Percentiles rank a stretch among this genome's conserved stretches.
These are phyloP conservation scores for Ricinus communis DNA, from an alignment of 345 rosid species.

Conservation along the genomic window DNA sequence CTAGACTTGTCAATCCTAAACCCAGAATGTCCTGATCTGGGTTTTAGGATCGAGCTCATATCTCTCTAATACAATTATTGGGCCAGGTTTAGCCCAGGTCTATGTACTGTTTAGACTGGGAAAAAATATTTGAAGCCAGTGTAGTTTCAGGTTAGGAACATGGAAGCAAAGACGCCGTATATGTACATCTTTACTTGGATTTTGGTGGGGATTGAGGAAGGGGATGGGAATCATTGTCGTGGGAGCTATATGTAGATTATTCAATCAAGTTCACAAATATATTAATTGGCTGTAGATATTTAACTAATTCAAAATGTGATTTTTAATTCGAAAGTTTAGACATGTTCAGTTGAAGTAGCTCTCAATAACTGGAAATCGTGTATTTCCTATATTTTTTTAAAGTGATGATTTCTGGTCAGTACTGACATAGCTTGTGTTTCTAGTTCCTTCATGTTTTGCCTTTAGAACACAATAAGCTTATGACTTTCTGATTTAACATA, in stretches of 20 bases:
- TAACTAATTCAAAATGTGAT: no score
- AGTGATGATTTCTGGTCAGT: no score
- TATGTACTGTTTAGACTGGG: neutral
- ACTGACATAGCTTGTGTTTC: no score
- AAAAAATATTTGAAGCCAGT: neutral
- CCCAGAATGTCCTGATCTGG: neutral
- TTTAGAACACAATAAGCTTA: neutral
- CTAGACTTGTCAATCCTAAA: neutral
- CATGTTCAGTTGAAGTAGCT: no score
- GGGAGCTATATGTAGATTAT: neutral
- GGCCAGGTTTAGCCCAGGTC: conserved; percentile 5
- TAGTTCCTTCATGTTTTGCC: no score
- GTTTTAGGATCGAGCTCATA: neutral
- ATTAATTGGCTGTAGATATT: neutral
- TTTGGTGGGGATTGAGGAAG: neutral
- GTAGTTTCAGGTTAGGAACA: no score
- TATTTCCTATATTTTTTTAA: no score
- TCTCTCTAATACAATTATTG: neutral
- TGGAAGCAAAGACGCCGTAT: neutral
- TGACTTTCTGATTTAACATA: neutral
- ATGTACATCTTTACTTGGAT: neutral
- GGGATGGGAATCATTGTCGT: neutral
- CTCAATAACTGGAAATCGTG: no score
- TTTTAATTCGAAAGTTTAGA: no score
- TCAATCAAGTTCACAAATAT: neutral